Evolutionary conservation across 2,329 filamentous ascomycete genomes (phyloP).

Genomic region (Chalaropsis thielavioides): DNA sequence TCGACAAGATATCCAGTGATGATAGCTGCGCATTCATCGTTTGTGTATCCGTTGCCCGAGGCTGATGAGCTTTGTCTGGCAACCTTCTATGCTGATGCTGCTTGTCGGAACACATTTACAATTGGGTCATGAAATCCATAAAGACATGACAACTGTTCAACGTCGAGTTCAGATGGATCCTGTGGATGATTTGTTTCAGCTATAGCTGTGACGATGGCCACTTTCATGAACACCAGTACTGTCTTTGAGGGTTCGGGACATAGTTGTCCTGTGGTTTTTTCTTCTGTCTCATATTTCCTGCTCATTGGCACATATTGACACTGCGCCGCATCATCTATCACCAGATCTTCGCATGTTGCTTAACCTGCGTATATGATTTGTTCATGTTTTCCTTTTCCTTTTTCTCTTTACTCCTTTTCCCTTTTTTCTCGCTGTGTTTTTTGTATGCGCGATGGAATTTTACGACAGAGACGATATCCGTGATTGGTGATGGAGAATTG

Average conservation of each 20-base stretch:
- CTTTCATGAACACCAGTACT: neutral
- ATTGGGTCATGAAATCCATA: neutral
- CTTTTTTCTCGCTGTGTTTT: neutral
- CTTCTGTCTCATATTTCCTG: neutral
- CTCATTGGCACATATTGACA: slow-evolving; percentile 30
- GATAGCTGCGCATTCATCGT: neutral
- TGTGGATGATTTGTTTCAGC: neutral
- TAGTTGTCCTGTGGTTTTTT: neutral
- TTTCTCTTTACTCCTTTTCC: neutral
- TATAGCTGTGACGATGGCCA: neutral
- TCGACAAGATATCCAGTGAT: neutral
- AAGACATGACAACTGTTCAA: neutral
- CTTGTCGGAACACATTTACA: neutral
- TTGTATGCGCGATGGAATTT: neutral
- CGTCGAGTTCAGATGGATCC: neutral
- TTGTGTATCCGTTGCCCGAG: neutral
- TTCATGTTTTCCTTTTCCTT: slow-evolving; percentile 4
- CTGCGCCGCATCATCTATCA: slow-evolving; percentile 24
- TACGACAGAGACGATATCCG: slow-evolving; percentile 2
- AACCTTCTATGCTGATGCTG: neutral
- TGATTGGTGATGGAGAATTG: neutral
- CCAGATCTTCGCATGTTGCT: neutral
- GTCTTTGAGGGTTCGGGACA: neutral
- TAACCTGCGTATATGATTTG: neutral
- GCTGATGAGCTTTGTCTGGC: neutral